Percentiles rank a stretch among this genome's conserved stretches.
Evolutionary conservation across 2,329 filamentous ascomycete genomes (phyloP).

Genomic region (Gyromitra esculenta): DNA sequence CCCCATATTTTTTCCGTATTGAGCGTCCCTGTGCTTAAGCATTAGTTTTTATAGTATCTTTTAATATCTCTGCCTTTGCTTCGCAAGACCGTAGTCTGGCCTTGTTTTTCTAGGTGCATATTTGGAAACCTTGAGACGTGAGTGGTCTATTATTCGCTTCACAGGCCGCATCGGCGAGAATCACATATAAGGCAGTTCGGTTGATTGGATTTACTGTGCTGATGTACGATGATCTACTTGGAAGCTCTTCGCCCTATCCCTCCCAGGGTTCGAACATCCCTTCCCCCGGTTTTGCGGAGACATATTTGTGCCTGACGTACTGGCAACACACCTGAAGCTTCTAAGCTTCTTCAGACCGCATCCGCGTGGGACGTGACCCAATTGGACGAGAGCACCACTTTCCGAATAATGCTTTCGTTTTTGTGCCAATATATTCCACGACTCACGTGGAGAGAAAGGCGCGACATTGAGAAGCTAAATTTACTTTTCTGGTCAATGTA

Average conservation of each 20-base stretch:
- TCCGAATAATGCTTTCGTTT: conserved; percentile 39
- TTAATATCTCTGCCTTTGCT: conserved; percentile 45
- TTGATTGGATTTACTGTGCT: conserved; percentile 45
- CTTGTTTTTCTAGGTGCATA: conserved; percentile 44
- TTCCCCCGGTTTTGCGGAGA: conserved; percentile 45
- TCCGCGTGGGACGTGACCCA: conserved; percentile 40
- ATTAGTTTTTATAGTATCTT: conserved; percentile 42
- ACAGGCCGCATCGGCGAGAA: conserved; percentile 42
- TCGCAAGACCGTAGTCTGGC: conserved; percentile 29
- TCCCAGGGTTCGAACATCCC: conserved; percentile 44
- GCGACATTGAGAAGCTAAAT: conserved; percentile 32
- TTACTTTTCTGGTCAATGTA: conserved; percentile 43
- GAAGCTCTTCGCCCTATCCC: conserved; percentile 41
- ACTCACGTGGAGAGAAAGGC: conserved; percentile 40
- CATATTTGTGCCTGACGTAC: conserved; percentile 41
- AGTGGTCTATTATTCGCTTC: conserved; percentile 41
- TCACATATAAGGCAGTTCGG: conserved; percentile 49
- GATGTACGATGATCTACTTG: conserved; percentile 50
- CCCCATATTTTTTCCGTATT: conserved; percentile 42
- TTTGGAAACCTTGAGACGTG: conserved; percentile 35
- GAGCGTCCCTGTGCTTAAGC: conserved; percentile 31
- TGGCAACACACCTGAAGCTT: conserved; percentile 46
- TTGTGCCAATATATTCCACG: conserved; percentile 22
- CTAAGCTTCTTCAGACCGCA: conserved; percentile 46
- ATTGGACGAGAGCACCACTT: conserved; percentile 50